Evolutionary conservation across 2,329 filamentous ascomycete genomes (phyloP), one percentile per base, ranked within the genome.

Genomic region (Tolypocladium nubicola): DNA sequence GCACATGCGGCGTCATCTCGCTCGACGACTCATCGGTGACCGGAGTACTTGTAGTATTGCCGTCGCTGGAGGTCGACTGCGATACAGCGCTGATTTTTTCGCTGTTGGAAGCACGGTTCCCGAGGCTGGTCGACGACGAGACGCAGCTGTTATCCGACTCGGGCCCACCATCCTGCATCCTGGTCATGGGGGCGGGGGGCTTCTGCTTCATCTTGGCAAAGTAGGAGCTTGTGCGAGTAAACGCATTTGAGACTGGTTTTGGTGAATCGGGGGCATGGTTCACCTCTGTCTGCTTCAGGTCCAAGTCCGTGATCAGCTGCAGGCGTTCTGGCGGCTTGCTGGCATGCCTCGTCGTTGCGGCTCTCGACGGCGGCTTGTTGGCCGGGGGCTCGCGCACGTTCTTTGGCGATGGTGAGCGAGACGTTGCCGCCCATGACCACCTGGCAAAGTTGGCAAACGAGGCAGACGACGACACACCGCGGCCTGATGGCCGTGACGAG

Each of bases 391-490:
- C 63, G 65, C 71, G 59, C 60, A 61, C 58, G 62, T 67, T 63
- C 60, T 73, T 64, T 47, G 79, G 76, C 3, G 79, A 79, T 0
- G 79, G 75, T 1, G 78, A 79, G 19, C 76, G 73, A 39, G 80
- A 80, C 41, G 72, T 67, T 4, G 75, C 68, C 23, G 77, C 76
- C 80, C 79, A 83, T 45, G 79, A 77, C 55, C 76, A 75, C 60
- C 73, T 76, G 10, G 79, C 75, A 63, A 81, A 77, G 60, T 72
- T 76, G 53, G 76, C 73, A 61, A 83, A 76, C 45, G 76, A 79
- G 55, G 75, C 74, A 7, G 76, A 73, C 38, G 75, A 68, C 3
- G 70, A 70, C 54, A 70, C 70, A 40, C 72, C 66, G 57, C 70
- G 70, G 52, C 76, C 71, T 52, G 68, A 55, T 19, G 38, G 35